Evolutionary conservation across 2,329 filamentous ascomycete species (phyloP), one percentile per base, ranked within the genome.

Genomic region (Cercospora sp.): DNA sequence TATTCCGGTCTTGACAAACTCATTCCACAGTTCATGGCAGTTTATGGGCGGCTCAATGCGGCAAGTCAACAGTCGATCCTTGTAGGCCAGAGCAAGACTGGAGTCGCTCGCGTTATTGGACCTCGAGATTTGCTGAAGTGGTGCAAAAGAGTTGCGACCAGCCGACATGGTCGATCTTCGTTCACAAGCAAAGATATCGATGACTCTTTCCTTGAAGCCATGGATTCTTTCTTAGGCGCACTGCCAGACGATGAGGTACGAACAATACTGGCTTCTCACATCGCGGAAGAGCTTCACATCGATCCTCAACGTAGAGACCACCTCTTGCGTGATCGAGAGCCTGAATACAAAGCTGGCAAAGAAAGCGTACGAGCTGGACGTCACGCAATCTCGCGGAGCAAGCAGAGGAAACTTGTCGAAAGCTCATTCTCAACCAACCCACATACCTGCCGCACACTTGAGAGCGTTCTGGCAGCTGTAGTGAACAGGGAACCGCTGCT

Each of bases 151-250:
- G 83, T 97, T 23, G 85, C 89, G 61, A 84, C 86, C 62, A 86
- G 93, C 16, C 82, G 97, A 23, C 76, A 84, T 65, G 79, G 84
- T 8, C 83, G 86, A 10, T 87, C 89, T 1, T 88, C 88, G 23
- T 89, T 86, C 71, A 90, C 86, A 26, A 88, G 89, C 10, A 84
- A 87, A 20, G 91, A 95, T 77, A 84, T 90, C 71, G 91, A 97
- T 75, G 89, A 91, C 74, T 97, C 98, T 79, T 97, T 97, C 75
- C 87, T 97, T 82, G 95, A 99, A 77, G 92, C 93, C 0, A 86
- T 95, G 63, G 95, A 99, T 79, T 96, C 94, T 76, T 98, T 99
- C 78, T 89, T 92, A 51, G 92, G 91, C 64, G 92, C 91, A 76
- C 83, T 95, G 57, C 90, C 91, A 9, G 90, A 90, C 66, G 84